Percentiles rank a stretch among this genome's conserved stretches.
phyloP scores from a whole-genome alignment of 257 asterid genomes.

The Verbascum thapsus region DNA sequence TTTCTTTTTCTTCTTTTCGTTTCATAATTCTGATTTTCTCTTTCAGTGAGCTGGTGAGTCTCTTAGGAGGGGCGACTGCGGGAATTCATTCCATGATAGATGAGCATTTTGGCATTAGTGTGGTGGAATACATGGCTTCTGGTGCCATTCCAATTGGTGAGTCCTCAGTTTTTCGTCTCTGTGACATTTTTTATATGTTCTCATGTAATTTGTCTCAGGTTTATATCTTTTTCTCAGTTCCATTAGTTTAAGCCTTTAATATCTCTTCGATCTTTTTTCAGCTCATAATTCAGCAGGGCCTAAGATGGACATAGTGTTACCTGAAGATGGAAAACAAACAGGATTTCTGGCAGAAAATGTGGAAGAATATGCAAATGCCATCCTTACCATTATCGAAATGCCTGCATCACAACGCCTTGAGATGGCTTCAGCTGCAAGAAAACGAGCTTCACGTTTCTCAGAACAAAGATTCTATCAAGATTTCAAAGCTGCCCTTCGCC shows the following conservation, averaged over 20 bases:
- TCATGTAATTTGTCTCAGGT: neutral
- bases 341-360: constrained; percentile 74
- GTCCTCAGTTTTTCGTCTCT: constrained; percentile 27
- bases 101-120: constrained; percentile 95
- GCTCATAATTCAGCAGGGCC: constrained; percentile 99
- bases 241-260: neutral
- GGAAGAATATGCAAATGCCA: constrained; percentile 81
- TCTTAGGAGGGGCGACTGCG: constrained; percentile 78
- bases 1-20: neutral
- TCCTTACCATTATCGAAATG: constrained; percentile 56
- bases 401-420: constrained; percentile 57
- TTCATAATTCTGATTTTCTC: neutral
- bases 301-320: constrained; percentile 81
- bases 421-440: constrained; percentile 86
- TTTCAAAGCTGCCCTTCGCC: constrained; percentile 74
- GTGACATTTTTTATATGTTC: neutral
- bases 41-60: constrained; percentile 75
- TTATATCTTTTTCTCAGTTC: neutral
- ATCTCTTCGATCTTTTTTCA: constrained; percentile 25
- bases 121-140: constrained; percentile 95
- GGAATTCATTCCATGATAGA: constrained; percentile 96
- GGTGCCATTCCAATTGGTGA: constrained; percentile 92
- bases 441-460: constrained; percentile 72
- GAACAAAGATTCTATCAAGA: constrained; percentile 77
- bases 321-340: constrained; percentile 79